Conservation (phyloP, 768 basidiomycete genomes). For the Amanita jacksonii region DNA sequence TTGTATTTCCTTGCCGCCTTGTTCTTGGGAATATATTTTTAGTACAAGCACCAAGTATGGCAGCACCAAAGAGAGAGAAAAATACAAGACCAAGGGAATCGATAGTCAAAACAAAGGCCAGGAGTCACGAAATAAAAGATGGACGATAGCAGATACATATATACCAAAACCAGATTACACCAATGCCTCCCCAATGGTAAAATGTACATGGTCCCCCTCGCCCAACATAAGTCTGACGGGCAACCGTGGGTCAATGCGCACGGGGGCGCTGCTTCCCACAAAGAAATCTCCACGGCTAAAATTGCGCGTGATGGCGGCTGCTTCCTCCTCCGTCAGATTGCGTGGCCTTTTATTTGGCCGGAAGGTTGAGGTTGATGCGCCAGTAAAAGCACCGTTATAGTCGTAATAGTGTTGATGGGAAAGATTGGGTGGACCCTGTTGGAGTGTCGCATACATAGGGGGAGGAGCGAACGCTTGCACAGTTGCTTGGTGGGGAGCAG, state of each 20-base stretch:
- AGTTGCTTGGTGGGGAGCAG: slow-evolving; percentile 20
- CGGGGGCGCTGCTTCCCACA: slow-evolving; percentile 71
- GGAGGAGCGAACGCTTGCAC: slow-evolving; percentile 34
- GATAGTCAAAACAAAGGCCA: slow-evolving; percentile 3
- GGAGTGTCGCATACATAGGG: slow-evolving; percentile 40
- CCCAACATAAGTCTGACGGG: slow-evolving; percentile 74
- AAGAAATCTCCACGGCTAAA: slow-evolving; percentile 78
- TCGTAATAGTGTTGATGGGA: slow-evolving; percentile 70
- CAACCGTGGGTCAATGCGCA: slow-evolving; percentile 73
- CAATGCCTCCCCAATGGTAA: slow-evolving; percentile 37
- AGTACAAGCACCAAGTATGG: not conserved
- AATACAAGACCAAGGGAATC: not conserved
- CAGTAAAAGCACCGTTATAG: slow-evolving; percentile 59
- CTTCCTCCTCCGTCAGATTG: slow-evolving; percentile 73
- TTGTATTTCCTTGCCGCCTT: slow-evolving; percentile 2
- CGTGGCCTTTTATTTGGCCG: slow-evolving; percentile 75
- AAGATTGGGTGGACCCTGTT: slow-evolving; percentile 37
- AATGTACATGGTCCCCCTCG: slow-evolving; percentile 76
- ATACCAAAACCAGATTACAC: slow-evolving; percentile 17
- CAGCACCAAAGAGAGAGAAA: not conserved
- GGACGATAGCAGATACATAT: slow-evolving; percentile 3
- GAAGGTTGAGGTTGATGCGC: slow-evolving; percentile 66
- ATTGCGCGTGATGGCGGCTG: slow-evolving; percentile 75
- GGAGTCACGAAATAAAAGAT: slow-evolving; percentile 4
- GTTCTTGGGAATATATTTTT: no score